Conservation (phyloP, 345 rosid species). For the Syzygium oleosum region DNA sequence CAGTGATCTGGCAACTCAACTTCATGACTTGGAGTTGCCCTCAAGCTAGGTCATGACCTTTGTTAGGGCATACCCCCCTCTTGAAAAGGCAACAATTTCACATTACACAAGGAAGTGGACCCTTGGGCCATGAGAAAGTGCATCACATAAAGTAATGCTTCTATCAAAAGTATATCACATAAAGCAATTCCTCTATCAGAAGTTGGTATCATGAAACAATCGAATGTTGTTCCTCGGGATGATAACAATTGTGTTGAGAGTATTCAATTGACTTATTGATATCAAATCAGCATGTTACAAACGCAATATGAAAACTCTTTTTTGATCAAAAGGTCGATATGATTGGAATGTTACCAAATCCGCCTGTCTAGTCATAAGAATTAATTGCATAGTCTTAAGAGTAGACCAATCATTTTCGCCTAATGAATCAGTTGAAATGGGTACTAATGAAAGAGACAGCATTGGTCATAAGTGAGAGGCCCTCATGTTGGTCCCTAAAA, state of each 20-base stretch:
- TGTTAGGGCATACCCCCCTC: not conserved
- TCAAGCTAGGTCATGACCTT: not conserved
- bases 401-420: not conserved
- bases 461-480: not conserved
- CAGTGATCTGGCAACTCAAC: slow-evolving; percentile 10
- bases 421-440: not conserved
- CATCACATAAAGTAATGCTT: not conserved
- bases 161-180: not conserved
- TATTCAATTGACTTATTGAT: not conserved
- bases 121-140: not conserved
- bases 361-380: not conserved
- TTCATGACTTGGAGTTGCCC: not conserved
- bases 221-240: not conserved
- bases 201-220: not conserved
- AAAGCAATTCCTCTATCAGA: not conserved
- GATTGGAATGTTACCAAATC: not conserved
- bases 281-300: not conserved
- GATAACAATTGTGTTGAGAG: not conserved
- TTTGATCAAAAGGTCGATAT: not conserved
- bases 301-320: too few relatives aligned
- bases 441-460: not conserved
- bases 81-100: not conserved
- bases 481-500: not conserved
- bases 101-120: not conserved
- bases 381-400: not conserved